Percentiles rank a stretch among this genome's conserved stretches.
phyloP scores from a whole-genome alignment of 306 rosid species.

The Casuarina equisetifolia region DNA sequence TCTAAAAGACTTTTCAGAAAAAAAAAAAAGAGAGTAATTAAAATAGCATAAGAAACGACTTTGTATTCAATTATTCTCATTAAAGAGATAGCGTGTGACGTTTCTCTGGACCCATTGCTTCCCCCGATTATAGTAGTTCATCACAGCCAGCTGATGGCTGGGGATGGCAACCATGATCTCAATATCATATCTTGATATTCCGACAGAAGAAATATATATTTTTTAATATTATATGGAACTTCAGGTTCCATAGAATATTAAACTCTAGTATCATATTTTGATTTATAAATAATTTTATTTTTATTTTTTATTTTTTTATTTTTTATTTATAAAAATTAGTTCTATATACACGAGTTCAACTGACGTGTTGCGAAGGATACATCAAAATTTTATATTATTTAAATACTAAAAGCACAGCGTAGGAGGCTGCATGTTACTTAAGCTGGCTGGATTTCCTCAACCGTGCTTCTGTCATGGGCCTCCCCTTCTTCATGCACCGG shows the following conservation, averaged over 20 bases:
- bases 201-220: too few relatives aligned
- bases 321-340: too few relatives aligned
- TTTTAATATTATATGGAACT: too few relatives aligned
- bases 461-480: neutral
- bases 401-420: neutral
- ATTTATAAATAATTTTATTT: too few relatives aligned
- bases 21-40: slow-evolving; percentile 5
- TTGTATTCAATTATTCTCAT: slow-evolving; percentile 16
- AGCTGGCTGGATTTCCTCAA: neutral
- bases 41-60: neutral
- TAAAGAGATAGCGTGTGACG: slow-evolving; percentile 68
- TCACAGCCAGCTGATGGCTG: slow-evolving; percentile 68
- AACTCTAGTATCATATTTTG: too few relatives aligned
- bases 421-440: neutral
- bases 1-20: too few relatives aligned
- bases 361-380: too few relatives aligned
- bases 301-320: too few relatives aligned
- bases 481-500: neutral
- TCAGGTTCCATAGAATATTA: too few relatives aligned
- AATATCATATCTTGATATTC: slow-evolving; percentile 35
- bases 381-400: too few relatives aligned
- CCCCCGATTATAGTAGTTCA: slow-evolving; percentile 63
- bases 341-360: too few relatives aligned
- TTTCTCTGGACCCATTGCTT: slow-evolving; percentile 77
- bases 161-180: slow-evolving; percentile 98